phyloP scores from a whole-genome alignment of 352 stramenopile genomes.

The Blastocystis sp. region DNA sequence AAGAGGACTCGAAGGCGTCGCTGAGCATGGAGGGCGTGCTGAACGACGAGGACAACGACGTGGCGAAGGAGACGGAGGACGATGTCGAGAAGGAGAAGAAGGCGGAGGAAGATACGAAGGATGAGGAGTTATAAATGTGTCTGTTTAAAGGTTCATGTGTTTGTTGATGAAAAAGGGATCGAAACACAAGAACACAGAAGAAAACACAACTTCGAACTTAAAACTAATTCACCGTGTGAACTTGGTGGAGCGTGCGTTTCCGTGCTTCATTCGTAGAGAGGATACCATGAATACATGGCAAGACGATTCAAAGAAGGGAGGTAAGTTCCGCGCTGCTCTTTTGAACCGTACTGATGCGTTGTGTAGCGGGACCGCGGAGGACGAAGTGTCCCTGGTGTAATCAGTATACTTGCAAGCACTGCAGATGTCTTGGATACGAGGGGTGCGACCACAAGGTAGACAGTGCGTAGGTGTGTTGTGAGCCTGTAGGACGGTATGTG shows the following conservation, averaged over 20 bases:
- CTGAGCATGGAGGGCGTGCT: background rate
- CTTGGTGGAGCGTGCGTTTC: too few species aligned
- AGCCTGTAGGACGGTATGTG: conserved; percentile 54
- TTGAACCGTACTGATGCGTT: background rate
- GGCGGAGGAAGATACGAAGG: background rate
- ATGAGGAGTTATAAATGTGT: background rate
- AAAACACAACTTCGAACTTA: conserved; percentile 61
- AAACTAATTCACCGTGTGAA: too few species aligned
- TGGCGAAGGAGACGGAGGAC: background rate
- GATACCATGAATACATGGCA: conserved; percentile 29
- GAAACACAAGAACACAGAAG: conserved; percentile 52
- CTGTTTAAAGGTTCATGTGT: conserved; percentile 1
- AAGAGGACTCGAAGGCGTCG: background rate
- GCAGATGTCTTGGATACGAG: conserved; percentile 72
- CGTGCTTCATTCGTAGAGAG: too few species aligned
- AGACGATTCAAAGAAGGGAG: conserved; percentile 68
- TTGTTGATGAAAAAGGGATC: background rate
- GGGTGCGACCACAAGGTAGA: conserved; percentile 69
- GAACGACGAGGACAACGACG: background rate
- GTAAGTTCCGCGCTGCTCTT: background rate
- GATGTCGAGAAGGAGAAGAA: background rate
- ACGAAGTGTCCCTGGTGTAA: conserved; percentile 70
- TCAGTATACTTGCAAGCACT: conserved; percentile 73
- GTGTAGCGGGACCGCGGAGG: conserved; percentile 50
- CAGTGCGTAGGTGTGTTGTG: background rate